Base-by-base conservation (phyloP, 495 filamentous ascomycete species). In the Staphylotrichum tortipilum region DNA sequence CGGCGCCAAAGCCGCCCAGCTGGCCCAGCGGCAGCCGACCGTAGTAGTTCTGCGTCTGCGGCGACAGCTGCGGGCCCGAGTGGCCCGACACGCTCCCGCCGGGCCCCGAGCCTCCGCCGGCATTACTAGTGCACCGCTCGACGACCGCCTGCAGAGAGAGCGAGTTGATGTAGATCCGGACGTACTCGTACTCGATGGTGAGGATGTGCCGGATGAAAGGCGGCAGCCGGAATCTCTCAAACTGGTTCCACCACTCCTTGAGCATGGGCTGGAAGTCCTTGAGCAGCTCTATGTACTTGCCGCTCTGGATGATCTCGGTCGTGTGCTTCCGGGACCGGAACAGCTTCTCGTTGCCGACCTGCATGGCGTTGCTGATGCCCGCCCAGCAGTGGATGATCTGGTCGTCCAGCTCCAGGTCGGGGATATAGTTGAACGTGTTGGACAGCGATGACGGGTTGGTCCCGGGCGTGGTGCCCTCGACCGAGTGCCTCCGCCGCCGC, bases 131-230 rank as follows among this genome's bases (percentile, higher is more conserved):
- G 72, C 88, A 95, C 30, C 91, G 80, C 65, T 96, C 91, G 15
- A 96, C 85, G 17, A 97, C 89, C 5, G 92, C 94, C 70, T 98
- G 92, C 11, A 98, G 70, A 3, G 88, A 88, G 12, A 98, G 75
- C 5, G 88, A 94, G 59, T 96, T 96, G 69, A 95, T 76, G 62
- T 96, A 97, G 41, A 95, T 79, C 66, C 87, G 77, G 15, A 89
- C 86, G 57, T 94, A 90, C 53, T 94, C 85, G 52, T 88, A 89
- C 67, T 94, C 92, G 50, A 98, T 95, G 24, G 82, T 81, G 7
- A 98, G 70, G 43, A 97, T 89, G 56, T 85, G 80, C 31, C 83
- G 79, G 65, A 94, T 88, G 51, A 85, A 83, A 5, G 77, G 77
- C 1, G 88, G 83, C 48, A 95, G 64, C 23, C 75, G 71, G 40